A percentile compares a stretch with the other conserved stretches of the same genome.
phyloP scores from a whole-genome alignment of 1,139 yeast genomes.

The Geotrichum cucujoidarum region DNA sequence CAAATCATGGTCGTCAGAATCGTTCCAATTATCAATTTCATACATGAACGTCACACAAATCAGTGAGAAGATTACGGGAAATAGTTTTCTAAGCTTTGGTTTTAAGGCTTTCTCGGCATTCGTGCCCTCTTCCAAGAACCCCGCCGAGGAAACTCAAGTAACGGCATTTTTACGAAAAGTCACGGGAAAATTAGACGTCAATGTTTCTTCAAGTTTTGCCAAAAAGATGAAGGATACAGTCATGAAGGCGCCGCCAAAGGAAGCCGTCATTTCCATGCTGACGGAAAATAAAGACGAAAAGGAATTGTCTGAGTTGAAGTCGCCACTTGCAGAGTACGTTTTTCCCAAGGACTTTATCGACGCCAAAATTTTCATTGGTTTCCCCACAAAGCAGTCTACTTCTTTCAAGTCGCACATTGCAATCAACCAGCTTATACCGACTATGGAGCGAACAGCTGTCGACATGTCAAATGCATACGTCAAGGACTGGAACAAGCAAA shows the following conservation, averaged over 20 bases:
- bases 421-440: slow-evolving; percentile 40
- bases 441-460: slow-evolving; percentile 43
- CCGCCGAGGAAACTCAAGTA: slow-evolving; percentile 34
- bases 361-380: slow-evolving; percentile 42
- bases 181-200: slow-evolving; percentile 34
- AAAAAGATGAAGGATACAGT: slow-evolving; percentile 38
- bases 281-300: slow-evolving; percentile 31
- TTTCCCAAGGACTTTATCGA: slow-evolving; percentile 37
- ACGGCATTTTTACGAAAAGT: slow-evolving; percentile 33
- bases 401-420: slow-evolving; percentile 39
- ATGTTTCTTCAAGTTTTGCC: slow-evolving; percentile 33
- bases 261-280: slow-evolving; percentile 36
- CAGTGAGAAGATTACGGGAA: slow-evolving; percentile 28
- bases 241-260: slow-evolving; percentile 41
- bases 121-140: slow-evolving; percentile 32
- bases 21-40: slow-evolving; percentile 33
- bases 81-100: slow-evolving; percentile 33
- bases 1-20: slow-evolving; percentile 28
- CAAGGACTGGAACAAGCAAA: slow-evolving; percentile 41
- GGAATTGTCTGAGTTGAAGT: slow-evolving; percentile 32
- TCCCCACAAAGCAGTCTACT: slow-evolving; percentile 43
- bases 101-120: slow-evolving; percentile 34
- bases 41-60: slow-evolving; percentile 39
- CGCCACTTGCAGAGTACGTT: slow-evolving; percentile 37
- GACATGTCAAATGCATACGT: slow-evolving; percentile 42